Evolutionary conservation across 208 protist genomes (phyloP).

Genomic region (Dictyostelium gargantuum): DNA sequence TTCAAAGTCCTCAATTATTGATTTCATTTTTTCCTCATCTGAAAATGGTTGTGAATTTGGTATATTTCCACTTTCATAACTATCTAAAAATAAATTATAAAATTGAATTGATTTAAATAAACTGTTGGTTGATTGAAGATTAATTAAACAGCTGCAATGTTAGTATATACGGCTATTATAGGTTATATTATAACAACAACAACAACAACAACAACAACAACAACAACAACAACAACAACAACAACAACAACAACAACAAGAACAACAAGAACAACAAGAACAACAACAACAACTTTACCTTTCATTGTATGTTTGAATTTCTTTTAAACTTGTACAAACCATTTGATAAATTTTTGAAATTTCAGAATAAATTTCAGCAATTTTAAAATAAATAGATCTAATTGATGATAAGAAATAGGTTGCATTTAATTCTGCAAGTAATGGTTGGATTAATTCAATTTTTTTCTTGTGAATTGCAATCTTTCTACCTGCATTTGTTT

Average conservation of each 20-base stretch:
- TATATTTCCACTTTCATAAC: background rate
- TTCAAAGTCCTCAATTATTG: background rate
- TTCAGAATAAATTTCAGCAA: background rate
- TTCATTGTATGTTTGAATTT: background rate
- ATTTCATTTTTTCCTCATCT: background rate
- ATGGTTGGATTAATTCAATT: background rate
- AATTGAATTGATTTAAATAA: slow-evolving; percentile 13
- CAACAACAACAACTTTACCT: background rate
- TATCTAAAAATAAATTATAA: background rate
- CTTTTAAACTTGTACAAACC: background rate
- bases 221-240: too few species aligned
- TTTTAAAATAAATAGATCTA: background rate
- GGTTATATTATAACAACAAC: too few species aligned
- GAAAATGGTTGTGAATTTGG: background rate
- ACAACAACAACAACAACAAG: background rate
- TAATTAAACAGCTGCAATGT: background rate
- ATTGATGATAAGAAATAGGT: background rate
- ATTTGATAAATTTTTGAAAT: slow-evolving; percentile 8
- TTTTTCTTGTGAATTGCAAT: background rate
- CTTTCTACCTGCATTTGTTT: background rate
- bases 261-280: background rate
- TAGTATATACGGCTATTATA: too few species aligned
- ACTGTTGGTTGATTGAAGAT: too few species aligned
- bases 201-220: too few species aligned
- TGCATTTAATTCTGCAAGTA: slow-evolving; percentile 3